Evolutionary conservation across 768 basidiomycete genomes (phyloP).

Genomic region (Boletus pseudo-olivaceus): DNA sequence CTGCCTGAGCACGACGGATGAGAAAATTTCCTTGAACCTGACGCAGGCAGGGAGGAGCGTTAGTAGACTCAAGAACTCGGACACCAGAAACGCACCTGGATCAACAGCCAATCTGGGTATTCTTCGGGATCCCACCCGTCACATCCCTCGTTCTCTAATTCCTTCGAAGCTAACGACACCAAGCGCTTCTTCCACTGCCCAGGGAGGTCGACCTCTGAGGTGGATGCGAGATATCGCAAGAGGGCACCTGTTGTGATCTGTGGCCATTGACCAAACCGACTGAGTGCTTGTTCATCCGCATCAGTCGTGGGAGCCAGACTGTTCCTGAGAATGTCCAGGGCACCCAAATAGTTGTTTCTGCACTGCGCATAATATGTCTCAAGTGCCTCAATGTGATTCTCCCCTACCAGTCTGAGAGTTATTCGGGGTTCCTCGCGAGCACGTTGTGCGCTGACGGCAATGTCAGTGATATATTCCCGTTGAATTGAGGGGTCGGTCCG

Average conservation of each 20-base stretch:
- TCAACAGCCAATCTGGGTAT: conserved; percentile 40
- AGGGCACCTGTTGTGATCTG: conserved; percentile 3
- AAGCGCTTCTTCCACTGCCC: conserved; percentile 29
- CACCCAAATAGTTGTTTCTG: background rate
- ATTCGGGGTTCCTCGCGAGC: background rate
- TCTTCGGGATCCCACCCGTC: conserved; percentile 10
- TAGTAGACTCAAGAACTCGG: background rate
- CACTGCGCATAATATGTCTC: background rate
- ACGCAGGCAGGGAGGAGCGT: background rate
- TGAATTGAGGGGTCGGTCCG: background rate
- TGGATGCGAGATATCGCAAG: background rate
- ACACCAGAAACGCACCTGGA: conserved; percentile 30
- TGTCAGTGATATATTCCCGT: conserved; percentile 10
- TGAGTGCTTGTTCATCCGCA: conserved; percentile 2
- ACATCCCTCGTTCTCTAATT: conserved; percentile 18
- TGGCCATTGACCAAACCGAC: conserved; percentile 31
- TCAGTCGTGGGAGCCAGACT: conserved; percentile 8
- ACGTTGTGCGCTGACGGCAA: background rate
- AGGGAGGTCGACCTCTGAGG: conserved; percentile 5
- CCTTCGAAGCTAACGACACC: conserved; percentile 26
- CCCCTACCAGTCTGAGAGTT: background rate
- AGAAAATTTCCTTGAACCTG: conserved; percentile 36
- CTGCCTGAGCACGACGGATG: conserved; percentile 32
- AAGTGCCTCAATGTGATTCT: background rate
- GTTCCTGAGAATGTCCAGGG: background rate